Conservation (phyloP, 257 asterid genomes). For the Nicotiana sylvestris region DNA sequence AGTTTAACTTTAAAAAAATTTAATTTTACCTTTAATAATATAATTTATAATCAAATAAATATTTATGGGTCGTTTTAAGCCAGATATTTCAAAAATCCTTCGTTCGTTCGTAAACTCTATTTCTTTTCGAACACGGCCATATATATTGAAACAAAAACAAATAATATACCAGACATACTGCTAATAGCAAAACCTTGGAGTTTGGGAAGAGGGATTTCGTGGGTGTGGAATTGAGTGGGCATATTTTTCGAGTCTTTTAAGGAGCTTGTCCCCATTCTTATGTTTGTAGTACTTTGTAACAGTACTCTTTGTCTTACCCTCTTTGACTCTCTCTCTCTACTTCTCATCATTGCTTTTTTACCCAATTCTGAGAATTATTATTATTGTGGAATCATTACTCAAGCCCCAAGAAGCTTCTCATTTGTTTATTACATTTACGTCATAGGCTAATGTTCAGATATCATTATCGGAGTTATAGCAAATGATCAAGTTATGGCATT, state of each 20-base stretch:
- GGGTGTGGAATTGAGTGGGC: neutral
- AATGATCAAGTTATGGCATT: neutral
- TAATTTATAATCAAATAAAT: no score
- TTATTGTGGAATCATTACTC: constrained; percentile 11
- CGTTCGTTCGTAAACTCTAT: no score
- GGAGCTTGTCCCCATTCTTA: neutral
- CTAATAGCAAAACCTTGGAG: no score
- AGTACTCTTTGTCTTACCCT: neutral
- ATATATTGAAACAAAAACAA: no score
- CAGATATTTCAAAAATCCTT: no score
- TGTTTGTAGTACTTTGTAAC: no score
- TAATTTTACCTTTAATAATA: no score
- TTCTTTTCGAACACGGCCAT: no score
- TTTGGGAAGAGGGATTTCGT: neutral
- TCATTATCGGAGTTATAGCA: neutral
- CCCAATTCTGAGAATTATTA: neutral
- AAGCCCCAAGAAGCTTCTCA: neutral
- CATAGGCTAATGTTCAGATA: neutral
- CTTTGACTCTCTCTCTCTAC: neutral
- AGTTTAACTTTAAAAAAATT: no score
- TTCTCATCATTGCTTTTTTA: neutral
- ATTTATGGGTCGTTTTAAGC: no score
- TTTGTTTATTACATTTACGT: no score
- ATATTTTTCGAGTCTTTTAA: neutral
- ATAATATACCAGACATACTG: no score